Evolutionary conservation across 768 basidiomycete species (phyloP).

Genomic region (Boletus patriciae): DNA sequence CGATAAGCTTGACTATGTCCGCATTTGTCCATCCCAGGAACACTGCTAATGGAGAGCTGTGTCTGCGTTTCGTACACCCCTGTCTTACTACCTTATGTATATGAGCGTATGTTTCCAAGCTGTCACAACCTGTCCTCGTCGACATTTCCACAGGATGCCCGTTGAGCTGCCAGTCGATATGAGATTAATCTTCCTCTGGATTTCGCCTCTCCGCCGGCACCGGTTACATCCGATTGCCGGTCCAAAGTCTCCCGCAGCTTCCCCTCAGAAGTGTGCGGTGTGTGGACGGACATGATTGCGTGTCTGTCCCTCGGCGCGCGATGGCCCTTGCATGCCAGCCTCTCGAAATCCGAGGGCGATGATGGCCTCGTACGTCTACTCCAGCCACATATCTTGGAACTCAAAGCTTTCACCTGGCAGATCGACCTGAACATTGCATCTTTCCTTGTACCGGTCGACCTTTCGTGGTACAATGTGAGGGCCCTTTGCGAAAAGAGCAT

Average conservation of each 20-base stretch:
- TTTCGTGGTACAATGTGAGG: conserved; percentile 23
- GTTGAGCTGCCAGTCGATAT: no score
- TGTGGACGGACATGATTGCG: not conserved
- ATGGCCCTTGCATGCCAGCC: no score
- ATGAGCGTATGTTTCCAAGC: not conserved
- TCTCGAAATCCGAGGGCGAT: not conserved
- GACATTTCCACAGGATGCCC: not conserved
- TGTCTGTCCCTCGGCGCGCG: conserved; percentile 6
- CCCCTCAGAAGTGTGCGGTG: no score
- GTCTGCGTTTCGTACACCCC: not conserved
- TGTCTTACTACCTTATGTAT: not conserved
- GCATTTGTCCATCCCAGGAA: not conserved
- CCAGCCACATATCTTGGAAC: not conserved
- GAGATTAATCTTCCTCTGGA: no score
- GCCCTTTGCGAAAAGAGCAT: conserved; percentile 33
- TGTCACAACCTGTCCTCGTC: not conserved
- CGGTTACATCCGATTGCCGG: conserved; percentile 4
- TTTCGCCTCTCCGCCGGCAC: conserved; percentile 8
- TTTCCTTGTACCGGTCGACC: conserved; percentile 8
- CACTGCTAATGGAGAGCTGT: not conserved
- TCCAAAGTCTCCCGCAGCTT: no score
- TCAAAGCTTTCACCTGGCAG: no score
- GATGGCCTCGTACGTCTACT: conserved; percentile 14
- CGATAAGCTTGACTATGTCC: not conserved
- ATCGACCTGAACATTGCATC: not conserved